Evolutionary conservation across 2,329 filamentous ascomycete species (phyloP).

Genomic region (Botrytis porri): DNA sequence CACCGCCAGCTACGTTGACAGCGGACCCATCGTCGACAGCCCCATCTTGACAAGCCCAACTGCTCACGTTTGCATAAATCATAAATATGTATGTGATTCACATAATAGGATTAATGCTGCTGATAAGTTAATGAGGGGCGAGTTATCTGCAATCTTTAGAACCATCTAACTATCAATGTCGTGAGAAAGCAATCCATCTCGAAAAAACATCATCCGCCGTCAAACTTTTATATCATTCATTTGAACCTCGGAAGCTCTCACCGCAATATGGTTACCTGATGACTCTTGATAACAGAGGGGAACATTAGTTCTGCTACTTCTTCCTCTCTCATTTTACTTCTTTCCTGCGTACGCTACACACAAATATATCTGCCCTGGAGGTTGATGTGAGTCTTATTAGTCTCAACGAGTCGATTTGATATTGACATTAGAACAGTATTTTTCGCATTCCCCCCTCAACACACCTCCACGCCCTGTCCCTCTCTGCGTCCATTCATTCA

Average conservation of each 20-base stretch:
- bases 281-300: slow-evolving; percentile 8
- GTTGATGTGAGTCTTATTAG: neutral
- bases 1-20: slow-evolving; percentile 18
- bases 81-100: neutral
- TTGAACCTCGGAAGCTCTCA: slow-evolving; percentile 12
- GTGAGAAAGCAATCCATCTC: neutral
- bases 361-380: slow-evolving; percentile 3
- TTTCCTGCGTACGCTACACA: neutral
- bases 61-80: slow-evolving; percentile 11
- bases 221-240: slow-evolving; percentile 2
- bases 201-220: neutral
- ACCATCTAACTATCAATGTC: neutral
- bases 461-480: neutral
- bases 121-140: slow-evolving; percentile 9
- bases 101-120: slow-evolving; percentile 4
- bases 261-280: slow-evolving; percentile 19
- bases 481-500: neutral
- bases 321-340: neutral
- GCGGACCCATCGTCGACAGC: neutral
- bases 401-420: neutral
- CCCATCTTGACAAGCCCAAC: slow-evolving; percentile 1
- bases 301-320: slow-evolving; percentile 12
- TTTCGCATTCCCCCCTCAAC: neutral
- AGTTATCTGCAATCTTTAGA: neutral
- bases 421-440: slow-evolving; percentile 7